phyloP scores from a whole-genome alignment of 495 filamentous ascomycete species.

The Jackrogersella multiformis region DNA sequence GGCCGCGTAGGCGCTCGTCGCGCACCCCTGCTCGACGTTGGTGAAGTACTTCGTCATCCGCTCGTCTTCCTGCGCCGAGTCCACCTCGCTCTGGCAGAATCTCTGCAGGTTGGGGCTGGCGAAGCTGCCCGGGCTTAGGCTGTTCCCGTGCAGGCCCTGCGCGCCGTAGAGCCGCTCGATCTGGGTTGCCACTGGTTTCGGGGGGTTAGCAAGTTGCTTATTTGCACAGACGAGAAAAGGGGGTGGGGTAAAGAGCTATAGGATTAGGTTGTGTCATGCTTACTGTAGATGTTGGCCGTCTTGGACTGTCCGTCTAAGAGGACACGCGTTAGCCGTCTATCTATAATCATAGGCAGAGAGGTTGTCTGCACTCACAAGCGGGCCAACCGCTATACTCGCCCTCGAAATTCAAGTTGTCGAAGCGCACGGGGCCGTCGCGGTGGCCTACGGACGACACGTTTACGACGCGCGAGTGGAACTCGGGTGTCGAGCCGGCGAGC shows the following conservation, averaged over 20 bases:
- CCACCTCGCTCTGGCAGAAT: slow-evolving; percentile 45
- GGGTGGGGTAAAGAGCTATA: not conserved
- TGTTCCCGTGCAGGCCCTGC: slow-evolving; percentile 41
- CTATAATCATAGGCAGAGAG: slow-evolving; percentile 1
- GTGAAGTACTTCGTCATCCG: slow-evolving; percentile 35
- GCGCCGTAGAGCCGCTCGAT: slow-evolving; percentile 40
- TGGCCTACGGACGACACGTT: slow-evolving; percentile 52
- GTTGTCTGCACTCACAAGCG: slow-evolving; percentile 40
- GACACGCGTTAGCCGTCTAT: slow-evolving; percentile 7
- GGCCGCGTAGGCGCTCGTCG: slow-evolving; percentile 60
- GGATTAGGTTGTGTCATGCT: not conserved
- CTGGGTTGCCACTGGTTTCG: slow-evolving; percentile 39
- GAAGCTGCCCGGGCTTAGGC: slow-evolving; percentile 33
- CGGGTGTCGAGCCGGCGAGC: slow-evolving; percentile 47
- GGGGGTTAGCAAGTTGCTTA: slow-evolving; percentile 3
- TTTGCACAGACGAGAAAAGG: not conserved
- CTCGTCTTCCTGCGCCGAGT: slow-evolving; percentile 31
- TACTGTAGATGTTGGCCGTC: slow-evolving; percentile 57
- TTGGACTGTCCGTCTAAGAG: slow-evolving; percentile 59
- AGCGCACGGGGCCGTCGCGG: slow-evolving; percentile 48
- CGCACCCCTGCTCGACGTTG: slow-evolving; percentile 57
- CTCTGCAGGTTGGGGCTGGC: slow-evolving; percentile 30
- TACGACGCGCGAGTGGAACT: slow-evolving; percentile 48
- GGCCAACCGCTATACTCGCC: slow-evolving; percentile 37
- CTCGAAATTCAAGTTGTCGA: slow-evolving; percentile 57